Percentiles rank a stretch among this genome's conserved stretches.
Conservation (phyloP, 2,329 filamentous ascomycete genomes). For the Lasiodiplodia hormozganensis region DNA sequence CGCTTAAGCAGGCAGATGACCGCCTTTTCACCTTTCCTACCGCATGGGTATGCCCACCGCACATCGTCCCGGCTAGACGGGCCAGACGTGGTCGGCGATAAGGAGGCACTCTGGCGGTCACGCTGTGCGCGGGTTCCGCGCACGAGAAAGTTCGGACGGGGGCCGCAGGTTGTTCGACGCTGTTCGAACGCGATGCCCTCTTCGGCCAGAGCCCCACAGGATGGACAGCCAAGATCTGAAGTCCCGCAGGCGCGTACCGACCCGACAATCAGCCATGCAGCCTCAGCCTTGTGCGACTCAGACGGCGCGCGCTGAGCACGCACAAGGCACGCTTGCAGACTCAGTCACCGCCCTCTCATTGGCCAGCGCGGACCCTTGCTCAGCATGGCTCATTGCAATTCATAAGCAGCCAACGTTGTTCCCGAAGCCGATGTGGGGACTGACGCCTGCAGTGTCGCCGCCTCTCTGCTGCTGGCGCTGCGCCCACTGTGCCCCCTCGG, state of each 20-base stretch:
- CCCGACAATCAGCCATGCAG: constrained; percentile 4
- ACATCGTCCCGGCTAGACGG: not conserved
- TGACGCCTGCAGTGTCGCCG: constrained; percentile 7
- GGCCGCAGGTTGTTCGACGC: constrained; percentile 6
- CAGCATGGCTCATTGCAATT: constrained; percentile 4
- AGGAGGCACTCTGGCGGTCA: constrained; percentile 14
- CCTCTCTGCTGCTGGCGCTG: not conserved
- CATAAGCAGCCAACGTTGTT: constrained; percentile 8
- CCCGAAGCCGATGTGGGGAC: constrained; percentile 19
- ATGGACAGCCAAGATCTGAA: constrained; percentile 23
- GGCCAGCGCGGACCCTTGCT: not conserved
- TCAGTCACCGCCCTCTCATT: not conserved
- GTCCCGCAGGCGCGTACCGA: constrained; percentile 23
- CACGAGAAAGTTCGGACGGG: constrained; percentile 13
- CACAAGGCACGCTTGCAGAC: not conserved
- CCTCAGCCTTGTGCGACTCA: constrained; percentile 26
- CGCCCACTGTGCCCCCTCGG: not conserved
- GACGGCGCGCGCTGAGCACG: not conserved
- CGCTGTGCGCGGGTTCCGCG: not conserved
- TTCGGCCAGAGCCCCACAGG: not conserved
- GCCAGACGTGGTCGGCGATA: constrained; percentile 8
- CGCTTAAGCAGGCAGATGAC: constrained; percentile 6
- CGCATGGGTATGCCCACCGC: not conserved
- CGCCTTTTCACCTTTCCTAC: constrained; percentile 14
- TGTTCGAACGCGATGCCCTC: constrained; percentile 5